Conservation (phyloP, 75 land plant species). For the Ceratopteris richardii region DNA sequence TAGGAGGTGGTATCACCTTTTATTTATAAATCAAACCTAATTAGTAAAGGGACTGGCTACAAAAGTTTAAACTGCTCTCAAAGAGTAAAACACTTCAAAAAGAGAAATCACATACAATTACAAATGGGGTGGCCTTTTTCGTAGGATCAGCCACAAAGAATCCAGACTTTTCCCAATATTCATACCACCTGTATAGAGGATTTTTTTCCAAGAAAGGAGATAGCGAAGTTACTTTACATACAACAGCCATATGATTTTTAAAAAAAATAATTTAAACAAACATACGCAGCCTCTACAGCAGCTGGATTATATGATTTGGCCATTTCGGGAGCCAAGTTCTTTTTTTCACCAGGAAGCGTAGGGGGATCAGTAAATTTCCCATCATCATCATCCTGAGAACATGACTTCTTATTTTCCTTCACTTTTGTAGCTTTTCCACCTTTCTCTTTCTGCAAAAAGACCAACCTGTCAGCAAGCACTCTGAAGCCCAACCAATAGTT, state of each 20-base stretch:
- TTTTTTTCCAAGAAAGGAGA: too few species aligned
- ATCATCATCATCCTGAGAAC: constrained; percentile 44
- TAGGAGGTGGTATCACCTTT: constrained; percentile 94
- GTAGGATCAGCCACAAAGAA: constrained; percentile 69
- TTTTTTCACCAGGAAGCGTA: constrained; percentile 71
- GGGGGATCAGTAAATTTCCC: constrained; percentile 60
- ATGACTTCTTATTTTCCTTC: constrained; percentile 42
- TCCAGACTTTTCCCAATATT: constrained; percentile 77
- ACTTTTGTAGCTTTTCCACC: constrained; percentile 43
- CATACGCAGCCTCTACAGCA: constrained; percentile 79
- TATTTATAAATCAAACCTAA: too few species aligned
- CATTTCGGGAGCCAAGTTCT: constrained; percentile 59
- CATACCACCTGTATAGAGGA: constrained; percentile 61
- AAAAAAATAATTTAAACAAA: too few species aligned
- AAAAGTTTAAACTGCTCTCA: too few species aligned
- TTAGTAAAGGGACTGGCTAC: too few species aligned
- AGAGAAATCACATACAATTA: constrained; percentile 44
- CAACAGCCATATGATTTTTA: too few species aligned
- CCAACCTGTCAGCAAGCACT: not conserved
- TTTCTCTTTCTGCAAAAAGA: constrained; percentile 37
- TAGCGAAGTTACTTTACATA: too few species aligned
- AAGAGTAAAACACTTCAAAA: not conserved
- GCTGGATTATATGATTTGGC: constrained; percentile 73
- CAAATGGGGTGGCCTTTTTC: constrained; percentile 66
- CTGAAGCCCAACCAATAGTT: not conserved